Percentiles rank a stretch among this genome's conserved stretches.
phyloP scores from a whole-genome alignment of 2,329 filamentous ascomycete species.

The Ophiostoma sp. region DNA sequence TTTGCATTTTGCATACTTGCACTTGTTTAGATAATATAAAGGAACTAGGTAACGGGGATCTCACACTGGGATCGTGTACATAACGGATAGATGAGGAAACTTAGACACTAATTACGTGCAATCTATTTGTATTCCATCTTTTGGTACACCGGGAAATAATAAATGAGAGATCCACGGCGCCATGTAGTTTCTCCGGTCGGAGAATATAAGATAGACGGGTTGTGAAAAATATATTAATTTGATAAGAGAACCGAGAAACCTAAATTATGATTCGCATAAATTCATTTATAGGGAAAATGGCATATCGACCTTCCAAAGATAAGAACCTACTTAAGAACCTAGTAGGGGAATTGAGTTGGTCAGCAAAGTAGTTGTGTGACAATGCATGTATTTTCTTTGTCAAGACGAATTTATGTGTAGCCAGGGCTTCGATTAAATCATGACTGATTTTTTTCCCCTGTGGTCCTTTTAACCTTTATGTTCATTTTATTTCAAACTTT shows the following conservation, averaged over 20 bases:
- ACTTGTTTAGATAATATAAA: constrained; percentile 7
- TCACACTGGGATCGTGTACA: neutral
- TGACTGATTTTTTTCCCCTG: too few species aligned
- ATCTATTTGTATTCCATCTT: neutral
- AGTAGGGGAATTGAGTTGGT: too few species aligned
- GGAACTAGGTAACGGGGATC: neutral
- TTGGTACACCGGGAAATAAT: neutral
- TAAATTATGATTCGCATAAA: neutral
- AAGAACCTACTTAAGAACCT: neutral
- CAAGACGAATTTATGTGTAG: too few species aligned
- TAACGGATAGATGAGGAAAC: neutral
- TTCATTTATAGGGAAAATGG: neutral
- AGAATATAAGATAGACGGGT: neutral
- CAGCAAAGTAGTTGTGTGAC: too few species aligned
- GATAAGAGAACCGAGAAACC: neutral
- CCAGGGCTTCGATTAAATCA: too few species aligned
- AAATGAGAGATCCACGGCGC: neutral
- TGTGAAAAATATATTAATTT: too few species aligned
- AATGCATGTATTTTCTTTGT: too few species aligned
- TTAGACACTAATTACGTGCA: neutral
- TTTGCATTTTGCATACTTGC: too few species aligned
- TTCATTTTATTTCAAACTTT: too few species aligned
- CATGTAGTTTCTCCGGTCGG: neutral
- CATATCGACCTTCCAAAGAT: neutral
- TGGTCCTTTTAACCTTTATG: too few species aligned